These are phyloP conservation scores for Helichrysum umbraculigerum DNA, from an alignment of 129 eudicot genomes.

Conservation along the genomic window DNA sequence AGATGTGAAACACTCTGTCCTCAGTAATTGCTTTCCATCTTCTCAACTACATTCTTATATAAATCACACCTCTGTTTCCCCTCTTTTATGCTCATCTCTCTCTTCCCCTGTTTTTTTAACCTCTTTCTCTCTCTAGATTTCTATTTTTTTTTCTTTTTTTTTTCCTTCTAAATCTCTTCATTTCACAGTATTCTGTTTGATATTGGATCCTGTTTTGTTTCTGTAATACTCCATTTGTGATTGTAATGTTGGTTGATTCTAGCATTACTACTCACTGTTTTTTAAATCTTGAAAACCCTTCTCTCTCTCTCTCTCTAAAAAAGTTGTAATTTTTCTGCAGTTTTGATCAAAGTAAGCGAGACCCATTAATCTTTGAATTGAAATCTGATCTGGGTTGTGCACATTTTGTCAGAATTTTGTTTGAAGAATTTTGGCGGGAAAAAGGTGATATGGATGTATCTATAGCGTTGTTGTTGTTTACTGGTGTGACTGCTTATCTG, in stretches of 20 bases:
- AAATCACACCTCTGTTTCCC: slow-evolving; percentile 43
- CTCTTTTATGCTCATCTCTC: slow-evolving; percentile 32
- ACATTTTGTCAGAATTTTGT: slow-evolving; percentile 4
- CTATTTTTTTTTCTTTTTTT: background rate
- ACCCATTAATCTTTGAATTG: slow-evolving; percentile 13
- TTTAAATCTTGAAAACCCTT: background rate
- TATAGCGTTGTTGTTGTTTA: slow-evolving; percentile 56
- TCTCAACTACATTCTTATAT: slow-evolving; percentile 67
- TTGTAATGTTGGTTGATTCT: slow-evolving; percentile 13
- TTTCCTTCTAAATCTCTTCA: background rate
- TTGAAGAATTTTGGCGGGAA: slow-evolving; percentile 41
- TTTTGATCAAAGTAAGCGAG: slow-evolving; percentile 20
- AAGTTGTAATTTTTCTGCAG: background rate
- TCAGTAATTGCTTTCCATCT: slow-evolving; percentile 52
- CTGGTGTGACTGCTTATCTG: slow-evolving; percentile 59
- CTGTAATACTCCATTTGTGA: background rate
- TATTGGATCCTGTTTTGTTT: background rate
- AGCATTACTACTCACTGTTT: background rate
- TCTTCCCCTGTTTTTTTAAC: slow-evolving; percentile 21
- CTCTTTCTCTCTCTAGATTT: background rate
- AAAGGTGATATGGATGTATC: slow-evolving; percentile 48
- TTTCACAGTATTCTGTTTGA: background rate
- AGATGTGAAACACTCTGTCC: slow-evolving; percentile 54
- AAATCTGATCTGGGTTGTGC: slow-evolving; percentile 35
- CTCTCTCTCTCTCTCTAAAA: slow-evolving; percentile 6